Evolutionary conservation across 805 yeast genomes (phyloP).

Genomic region (Cyberlindnera maritima): DNA sequence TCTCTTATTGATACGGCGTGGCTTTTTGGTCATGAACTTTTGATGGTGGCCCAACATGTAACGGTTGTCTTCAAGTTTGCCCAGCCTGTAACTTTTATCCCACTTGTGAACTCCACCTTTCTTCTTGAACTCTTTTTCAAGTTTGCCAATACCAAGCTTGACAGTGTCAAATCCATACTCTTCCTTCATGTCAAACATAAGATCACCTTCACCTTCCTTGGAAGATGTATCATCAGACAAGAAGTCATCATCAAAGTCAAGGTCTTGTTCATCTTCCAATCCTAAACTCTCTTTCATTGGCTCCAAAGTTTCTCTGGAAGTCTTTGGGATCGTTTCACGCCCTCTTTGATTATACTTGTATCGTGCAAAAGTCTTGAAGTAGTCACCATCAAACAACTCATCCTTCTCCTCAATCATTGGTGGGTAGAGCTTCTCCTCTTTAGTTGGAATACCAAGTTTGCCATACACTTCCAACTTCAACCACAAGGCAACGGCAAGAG

Average conservation of each 20-base stretch:
- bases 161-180: conserved; percentile 25
- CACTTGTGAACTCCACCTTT: neutral
- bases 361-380: conserved; percentile 18
- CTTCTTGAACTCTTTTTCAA: neutral
- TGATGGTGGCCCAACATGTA: neutral
- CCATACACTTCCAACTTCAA: conserved; percentile 18
- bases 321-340: too few relatives aligned
- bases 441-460: conserved; percentile 15
- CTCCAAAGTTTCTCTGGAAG: too few relatives aligned
- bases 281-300: neutral
- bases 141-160: conserved; percentile 7
- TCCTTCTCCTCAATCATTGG: conserved; percentile 14
- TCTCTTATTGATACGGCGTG: neutral
- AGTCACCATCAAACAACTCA: conserved; percentile 21
- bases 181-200: conserved; percentile 19
- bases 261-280: neutral
- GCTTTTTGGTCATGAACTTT: neutral
- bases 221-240: conserved; percentile 4
- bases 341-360: conserved; percentile 8
- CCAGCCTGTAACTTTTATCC: neutral
- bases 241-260: neutral
- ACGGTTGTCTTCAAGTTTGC: neutral
- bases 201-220: conserved; percentile 1
- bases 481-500: conserved; percentile 14
- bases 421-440: conserved; percentile 6